phyloP scores from a whole-genome alignment of 176 grass and related monocot genomes.

The Aegilops umbellulata region DNA sequence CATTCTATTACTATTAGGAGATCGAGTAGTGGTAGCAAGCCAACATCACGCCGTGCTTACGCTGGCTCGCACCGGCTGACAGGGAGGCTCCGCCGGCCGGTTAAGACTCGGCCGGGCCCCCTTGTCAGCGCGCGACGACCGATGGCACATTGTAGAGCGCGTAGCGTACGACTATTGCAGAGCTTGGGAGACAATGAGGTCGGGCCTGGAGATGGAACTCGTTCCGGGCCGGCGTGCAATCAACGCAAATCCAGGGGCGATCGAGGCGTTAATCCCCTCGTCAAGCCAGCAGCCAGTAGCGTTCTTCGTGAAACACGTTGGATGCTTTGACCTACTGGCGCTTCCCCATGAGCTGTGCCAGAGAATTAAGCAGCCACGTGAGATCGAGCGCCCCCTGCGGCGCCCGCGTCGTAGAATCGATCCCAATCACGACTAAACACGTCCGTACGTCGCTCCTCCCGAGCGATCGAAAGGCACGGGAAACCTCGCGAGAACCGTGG shows the following conservation, averaged over 20 bases:
- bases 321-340: not conserved
- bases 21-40: no score
- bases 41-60: not conserved
- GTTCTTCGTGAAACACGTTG: conserved; percentile 10
- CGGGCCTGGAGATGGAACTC: not conserved
- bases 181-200: not conserved
- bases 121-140: not conserved
- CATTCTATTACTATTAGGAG: no score
- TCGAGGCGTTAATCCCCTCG: not conserved
- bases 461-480: not conserved
- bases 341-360: not conserved
- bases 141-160: no score
- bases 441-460: not conserved
- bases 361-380: conserved; percentile 16
- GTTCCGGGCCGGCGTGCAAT: not conserved
- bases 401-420: not conserved
- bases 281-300: conserved; percentile 11
- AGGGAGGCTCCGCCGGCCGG: not conserved
- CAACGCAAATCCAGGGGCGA: not conserved
- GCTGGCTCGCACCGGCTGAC: not conserved
- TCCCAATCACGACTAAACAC: no score
- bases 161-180: no score
- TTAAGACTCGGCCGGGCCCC: no score
- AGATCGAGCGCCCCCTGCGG: not conserved
- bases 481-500: no score